These are phyloP conservation scores for Dichotomopilus funicola DNA, from an alignment of 2,329 filamentous ascomycete species.

Conservation along the genomic window DNA sequence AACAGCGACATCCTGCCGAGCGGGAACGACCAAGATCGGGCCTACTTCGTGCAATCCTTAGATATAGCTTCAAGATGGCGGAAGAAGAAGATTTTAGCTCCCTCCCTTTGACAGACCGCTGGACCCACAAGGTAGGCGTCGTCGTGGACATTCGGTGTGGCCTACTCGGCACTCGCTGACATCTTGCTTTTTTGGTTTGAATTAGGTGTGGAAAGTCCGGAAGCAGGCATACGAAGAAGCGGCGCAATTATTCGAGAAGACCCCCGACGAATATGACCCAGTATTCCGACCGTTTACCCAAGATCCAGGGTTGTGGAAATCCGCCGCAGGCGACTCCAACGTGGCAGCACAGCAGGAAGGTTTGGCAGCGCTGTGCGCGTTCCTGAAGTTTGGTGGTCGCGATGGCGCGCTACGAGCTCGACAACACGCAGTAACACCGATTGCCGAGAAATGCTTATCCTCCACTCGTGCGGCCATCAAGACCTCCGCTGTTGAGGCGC, in stretches of 20 bases:
- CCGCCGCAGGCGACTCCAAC: constrained; percentile 87
- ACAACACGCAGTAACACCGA: constrained; percentile 63
- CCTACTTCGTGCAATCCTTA: not conserved
- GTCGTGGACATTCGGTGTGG: not conserved
- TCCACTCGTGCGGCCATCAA: constrained; percentile 88
- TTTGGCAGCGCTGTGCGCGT: constrained; percentile 78
- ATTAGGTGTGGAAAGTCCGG: constrained; percentile 86
- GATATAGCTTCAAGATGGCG: constrained; percentile 50
- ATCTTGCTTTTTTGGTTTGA: not conserved
- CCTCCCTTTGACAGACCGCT: constrained; percentile 71
- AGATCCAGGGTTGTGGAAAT: constrained; percentile 84
- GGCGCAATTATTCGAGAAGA: constrained; percentile 75
- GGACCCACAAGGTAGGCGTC: constrained; percentile 64
- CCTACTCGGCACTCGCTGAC: not conserved
- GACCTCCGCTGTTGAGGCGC: constrained; percentile 73
- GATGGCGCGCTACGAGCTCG: constrained; percentile 76
- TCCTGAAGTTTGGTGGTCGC: constrained; percentile 81
- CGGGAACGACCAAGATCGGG: not conserved
- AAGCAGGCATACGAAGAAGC: constrained; percentile 94
- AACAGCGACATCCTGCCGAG: not conserved
- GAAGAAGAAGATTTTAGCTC: constrained; percentile 82
- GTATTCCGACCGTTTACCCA: constrained; percentile 81
- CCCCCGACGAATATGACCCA: constrained; percentile 77
- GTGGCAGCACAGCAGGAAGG: constrained; percentile 95
- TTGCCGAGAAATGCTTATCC: constrained; percentile 85